Evolutionary conservation across 192 early-diverging fungal genomes (phyloP), one percentile per base, ranked within the genome.

Genomic region (Coemansia aciculifera): DNA sequence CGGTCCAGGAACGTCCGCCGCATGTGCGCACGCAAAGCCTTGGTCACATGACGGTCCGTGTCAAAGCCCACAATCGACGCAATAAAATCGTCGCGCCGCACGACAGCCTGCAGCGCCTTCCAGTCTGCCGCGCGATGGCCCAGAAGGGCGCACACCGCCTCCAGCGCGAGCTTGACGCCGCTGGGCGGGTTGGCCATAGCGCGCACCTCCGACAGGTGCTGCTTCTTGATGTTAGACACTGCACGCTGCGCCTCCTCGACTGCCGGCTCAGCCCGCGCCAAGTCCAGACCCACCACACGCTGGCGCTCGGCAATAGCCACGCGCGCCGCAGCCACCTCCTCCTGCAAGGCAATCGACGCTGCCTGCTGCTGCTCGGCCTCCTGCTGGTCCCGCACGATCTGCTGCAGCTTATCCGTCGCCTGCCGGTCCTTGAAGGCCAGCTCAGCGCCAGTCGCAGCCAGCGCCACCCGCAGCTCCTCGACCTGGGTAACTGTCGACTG

Each of bases 21-120:
- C 84, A 99, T 90, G 48, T 89, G 88, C 34, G 97, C 92, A 13
- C 97, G 88, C 63, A 97, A 76, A 0, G 74, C 42, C 21, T 79
- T 81, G 9, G 88, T 92, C 89, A 99, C 88, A 49, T 90, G 90
- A 12, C 67, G 69, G 67, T 95, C 91, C 0, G 98, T 98, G 77
- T 98, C 91, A 69, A 90, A 99, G 74, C 94, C 93, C 65, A 99
- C 93, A 73, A 99, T 98, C 67, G 89, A 95, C 24, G 91, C 75
- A 69, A 99, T 99, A 69, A 99, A 99, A 79, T 99, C 97, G 72
- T 98, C 97, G 67, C 91, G 86, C 62, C 95, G 89, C 63, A 99
- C 89, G 44, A 95, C 86, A 49, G 81, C 85, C 79, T 97, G 95
- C 13, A 98, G 91, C 24, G 86, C 84, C 79, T 95, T 98, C 98